Evolutionary conservation across 306 rosid species (phyloP).

Genomic region (Malus orientalis): DNA sequence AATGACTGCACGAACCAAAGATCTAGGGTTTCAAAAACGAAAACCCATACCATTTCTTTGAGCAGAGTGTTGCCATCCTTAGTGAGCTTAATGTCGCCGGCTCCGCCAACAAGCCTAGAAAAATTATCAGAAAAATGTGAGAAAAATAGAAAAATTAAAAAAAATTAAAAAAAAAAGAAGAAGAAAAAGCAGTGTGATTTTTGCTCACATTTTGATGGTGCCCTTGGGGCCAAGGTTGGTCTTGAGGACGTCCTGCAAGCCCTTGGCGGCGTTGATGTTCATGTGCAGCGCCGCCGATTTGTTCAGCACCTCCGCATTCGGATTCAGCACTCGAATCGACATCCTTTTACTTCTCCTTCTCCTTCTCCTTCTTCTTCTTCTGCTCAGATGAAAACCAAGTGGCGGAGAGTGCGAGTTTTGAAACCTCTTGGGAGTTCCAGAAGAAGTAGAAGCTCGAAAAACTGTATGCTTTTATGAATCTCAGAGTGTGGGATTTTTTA

Average conservation of each 20-base stretch:
- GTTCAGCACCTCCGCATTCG: slow-evolving; percentile 95
- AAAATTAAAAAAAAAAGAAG: neutral
- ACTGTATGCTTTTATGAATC: neutral
- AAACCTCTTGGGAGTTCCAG: neutral
- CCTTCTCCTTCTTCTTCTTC: neutral
- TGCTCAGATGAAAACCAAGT: neutral
- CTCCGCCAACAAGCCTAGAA: slow-evolving; percentile 90
- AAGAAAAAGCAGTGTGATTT: neutral
- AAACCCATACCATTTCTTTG: slow-evolving; percentile 71
- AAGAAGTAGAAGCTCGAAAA: neutral
- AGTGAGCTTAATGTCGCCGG: slow-evolving; percentile 94
- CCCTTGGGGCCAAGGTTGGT: slow-evolving; percentile 95
- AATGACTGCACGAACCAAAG: neutral
- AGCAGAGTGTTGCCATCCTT: slow-evolving; percentile 95
- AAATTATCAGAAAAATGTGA: neutral
- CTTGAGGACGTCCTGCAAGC: slow-evolving; percentile 88
- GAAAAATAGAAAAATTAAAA: neutral
- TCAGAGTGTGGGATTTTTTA: neutral
- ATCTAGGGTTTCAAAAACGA: slow-evolving; percentile 2
- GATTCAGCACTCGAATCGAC: slow-evolving; percentile 75
- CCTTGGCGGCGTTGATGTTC: slow-evolving; percentile 98
- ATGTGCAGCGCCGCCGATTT: slow-evolving; percentile 93
- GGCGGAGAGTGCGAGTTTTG: neutral
- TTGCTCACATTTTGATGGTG: slow-evolving; percentile 71
- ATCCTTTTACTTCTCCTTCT: slow-evolving; percentile 18